Base-by-base conservation (phyloP, 2,329 filamentous ascomycete species). In the Botrytis deweyae region DNA sequence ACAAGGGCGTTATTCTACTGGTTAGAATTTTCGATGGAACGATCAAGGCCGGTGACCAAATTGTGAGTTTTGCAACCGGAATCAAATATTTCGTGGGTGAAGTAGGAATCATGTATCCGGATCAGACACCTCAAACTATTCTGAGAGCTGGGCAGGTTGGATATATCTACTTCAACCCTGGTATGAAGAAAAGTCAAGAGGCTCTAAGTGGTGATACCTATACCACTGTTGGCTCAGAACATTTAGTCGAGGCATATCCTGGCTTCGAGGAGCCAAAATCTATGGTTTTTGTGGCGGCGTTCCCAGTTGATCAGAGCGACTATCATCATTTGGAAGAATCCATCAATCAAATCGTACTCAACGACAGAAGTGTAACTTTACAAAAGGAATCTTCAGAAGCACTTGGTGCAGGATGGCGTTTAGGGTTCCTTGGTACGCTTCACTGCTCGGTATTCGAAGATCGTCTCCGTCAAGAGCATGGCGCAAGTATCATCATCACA, bases 391-490 rank as follows among this genome's bases (percentile, higher is more conserved):
- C 93, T 40, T 98, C 95, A 0, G 94, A 98, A 80, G 96, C 96
- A 0, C 86, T 99, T 0, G 96, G 96, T 0, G 93, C 95, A 1
- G 96, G 96, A 3, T 99, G 96, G 92, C 91, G 96, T 64, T 85
- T 99, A 18, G 96, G 96, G 0, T 99, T 99, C 80, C 84, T 99
- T 5, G 96, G 96, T n/a, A 98, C 95, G 20, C 85, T 99, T 66
- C 96, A 99, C 82, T 98, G 96, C 84, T 98, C 95, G n/a, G 96
- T 99, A 7, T 99, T 99, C 79, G 95, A 99, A 83, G 96, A 99
- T 82, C 92, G 96, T 1, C 84, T 99, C 71, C 90, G 94, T 62
- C 94, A 98, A 83, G 96, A 99, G 82, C 95, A 99, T 80, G 96
- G 95, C 8, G 92, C 93, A 4, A 96, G 91, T 80, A 94, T 99